Evolutionary conservation across 495 filamentous ascomycete genomes (phyloP).

Genomic region (Lasiosphaeris hirsuta): DNA sequence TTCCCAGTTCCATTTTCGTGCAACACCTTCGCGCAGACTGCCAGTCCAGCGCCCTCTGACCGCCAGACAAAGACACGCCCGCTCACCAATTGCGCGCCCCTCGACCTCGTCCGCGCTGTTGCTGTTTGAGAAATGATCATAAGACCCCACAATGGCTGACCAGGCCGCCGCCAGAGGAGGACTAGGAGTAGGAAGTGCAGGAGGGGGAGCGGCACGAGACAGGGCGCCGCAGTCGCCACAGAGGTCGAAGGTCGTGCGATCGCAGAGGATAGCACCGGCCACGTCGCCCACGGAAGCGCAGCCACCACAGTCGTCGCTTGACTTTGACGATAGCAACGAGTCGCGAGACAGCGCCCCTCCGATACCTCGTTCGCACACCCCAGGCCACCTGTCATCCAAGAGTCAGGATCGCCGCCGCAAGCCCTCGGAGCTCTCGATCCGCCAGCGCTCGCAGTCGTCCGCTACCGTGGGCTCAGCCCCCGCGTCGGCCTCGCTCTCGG

Average conservation of each 20-base stretch:
- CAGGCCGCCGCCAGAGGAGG: slow-evolving; percentile 28
- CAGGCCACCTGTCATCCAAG: slow-evolving; percentile 51
- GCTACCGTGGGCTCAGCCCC: slow-evolving; percentile 32
- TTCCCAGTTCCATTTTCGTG: too few species aligned
- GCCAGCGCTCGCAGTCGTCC: slow-evolving; percentile 48
- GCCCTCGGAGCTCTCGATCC: slow-evolving; percentile 45
- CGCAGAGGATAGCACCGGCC: slow-evolving; percentile 37
- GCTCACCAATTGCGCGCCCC: neutral
- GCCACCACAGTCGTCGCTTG: slow-evolving; percentile 9
- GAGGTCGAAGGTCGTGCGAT: slow-evolving; percentile 37
- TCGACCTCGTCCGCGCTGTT: slow-evolving; percentile 8
- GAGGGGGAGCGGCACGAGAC: slow-evolving; percentile 17
- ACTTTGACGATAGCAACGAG: slow-evolving; percentile 26
- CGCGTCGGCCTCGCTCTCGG: slow-evolving; percentile 24
- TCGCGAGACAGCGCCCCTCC: slow-evolving; percentile 31
- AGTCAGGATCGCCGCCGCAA: slow-evolving; percentile 44
- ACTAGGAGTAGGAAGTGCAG: slow-evolving; percentile 3
- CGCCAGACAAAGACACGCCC: neutral
- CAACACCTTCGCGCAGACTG: too few species aligned
- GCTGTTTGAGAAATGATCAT: slow-evolving; percentile 28
- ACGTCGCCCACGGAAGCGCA: slow-evolving; percentile 31
- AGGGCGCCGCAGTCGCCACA: slow-evolving; percentile 31
- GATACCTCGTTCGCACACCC: slow-evolving; percentile 49
- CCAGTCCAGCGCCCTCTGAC: too few species aligned
- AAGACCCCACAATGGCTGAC: slow-evolving; percentile 37